Conservation (phyloP, 2,329 filamentous ascomycete species). For the Apiospora sp. region DNA sequence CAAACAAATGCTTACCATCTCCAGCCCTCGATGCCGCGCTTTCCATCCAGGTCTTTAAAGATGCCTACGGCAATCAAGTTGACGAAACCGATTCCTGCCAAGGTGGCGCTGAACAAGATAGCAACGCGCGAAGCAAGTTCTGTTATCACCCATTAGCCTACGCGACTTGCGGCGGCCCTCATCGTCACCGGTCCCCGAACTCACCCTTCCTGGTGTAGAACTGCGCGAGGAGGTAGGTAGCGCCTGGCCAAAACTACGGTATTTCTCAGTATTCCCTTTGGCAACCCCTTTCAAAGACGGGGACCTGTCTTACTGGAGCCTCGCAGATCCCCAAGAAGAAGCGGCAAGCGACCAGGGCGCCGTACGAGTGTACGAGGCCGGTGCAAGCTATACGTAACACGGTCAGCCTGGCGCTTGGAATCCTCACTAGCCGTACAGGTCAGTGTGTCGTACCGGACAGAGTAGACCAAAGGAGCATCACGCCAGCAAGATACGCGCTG, state of each 20-base stretch:
- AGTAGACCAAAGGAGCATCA: slow-evolving; percentile 16
- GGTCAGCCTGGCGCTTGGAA: not conserved
- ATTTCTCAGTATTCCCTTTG: not conserved
- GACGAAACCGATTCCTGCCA: slow-evolving; percentile 47
- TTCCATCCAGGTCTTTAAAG: slow-evolving; percentile 45
- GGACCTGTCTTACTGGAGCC: slow-evolving; percentile 42
- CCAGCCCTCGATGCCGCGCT: slow-evolving; percentile 46
- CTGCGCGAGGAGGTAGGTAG: slow-evolving; percentile 55
- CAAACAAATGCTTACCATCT: slow-evolving; percentile 37
- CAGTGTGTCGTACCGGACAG: not conserved
- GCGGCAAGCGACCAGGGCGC: slow-evolving; percentile 15
- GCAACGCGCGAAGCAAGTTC: slow-evolving; percentile 48
- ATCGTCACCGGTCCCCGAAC: too few species aligned
- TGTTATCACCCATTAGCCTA: not conserved
- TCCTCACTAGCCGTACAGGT: not conserved
- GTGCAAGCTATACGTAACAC: not conserved
- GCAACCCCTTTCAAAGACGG: not conserved
- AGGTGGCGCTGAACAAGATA: slow-evolving; percentile 50
- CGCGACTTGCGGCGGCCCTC: not conserved
- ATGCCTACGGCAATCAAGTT: slow-evolving; percentile 50
- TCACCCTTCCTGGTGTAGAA: slow-evolving; percentile 56
- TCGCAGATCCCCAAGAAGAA: slow-evolving; percentile 52
- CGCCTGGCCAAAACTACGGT: slow-evolving; percentile 46
- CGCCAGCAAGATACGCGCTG: not conserved
- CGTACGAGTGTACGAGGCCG: slow-evolving; percentile 12